phyloP scores from a whole-genome alignment of 2,329 filamentous ascomycete genomes.

The Escovopsis sp. region DNA sequence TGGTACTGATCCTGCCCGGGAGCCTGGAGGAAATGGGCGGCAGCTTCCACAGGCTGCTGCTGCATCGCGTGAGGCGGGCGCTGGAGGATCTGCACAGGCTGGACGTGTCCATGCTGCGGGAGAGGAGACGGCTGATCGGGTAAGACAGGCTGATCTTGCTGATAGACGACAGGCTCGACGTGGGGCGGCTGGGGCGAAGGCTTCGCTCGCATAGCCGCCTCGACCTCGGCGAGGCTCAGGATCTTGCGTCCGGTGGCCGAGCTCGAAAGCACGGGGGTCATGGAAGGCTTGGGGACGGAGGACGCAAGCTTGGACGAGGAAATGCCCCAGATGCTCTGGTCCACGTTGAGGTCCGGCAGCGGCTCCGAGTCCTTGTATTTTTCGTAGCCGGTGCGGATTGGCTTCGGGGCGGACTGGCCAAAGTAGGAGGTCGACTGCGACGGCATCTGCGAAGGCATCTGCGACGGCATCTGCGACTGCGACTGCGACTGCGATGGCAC shows the following conservation, averaged over 20 bases:
- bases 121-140: constrained; percentile 8
- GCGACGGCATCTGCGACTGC: too few relatives aligned
- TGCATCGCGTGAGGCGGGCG: constrained; percentile 28
- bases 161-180: constrained; percentile 16
- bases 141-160: constrained; percentile 13
- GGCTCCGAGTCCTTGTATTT: constrained; percentile 75
- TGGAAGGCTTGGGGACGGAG: constrained; percentile 13
- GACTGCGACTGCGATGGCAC: constrained; percentile 11
- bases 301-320: constrained; percentile 35
- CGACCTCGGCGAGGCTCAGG: constrained; percentile 93
- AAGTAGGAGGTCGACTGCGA: constrained; percentile 19
- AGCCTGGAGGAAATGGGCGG: constrained; percentile 20
- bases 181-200: constrained; percentile 26
- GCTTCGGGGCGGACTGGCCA: constrained; percentile 33
- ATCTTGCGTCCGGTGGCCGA: constrained; percentile 47
- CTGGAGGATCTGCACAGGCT: constrained; percentile 40
- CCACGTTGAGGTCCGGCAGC: constrained; percentile 79
- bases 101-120: constrained; percentile 22
- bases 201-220: constrained; percentile 70
- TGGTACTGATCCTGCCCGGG: constrained; percentile 10
- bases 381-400: constrained; percentile 73
- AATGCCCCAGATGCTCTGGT: constrained; percentile 84
- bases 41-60: constrained; percentile 22
- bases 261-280: constrained; percentile 11
- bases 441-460: too few relatives aligned